Evolutionary conservation across 352 stramenopile genomes (phyloP), one percentile per base, ranked within the genome.

Genomic region (Globisporangium heterothallicum): DNA sequence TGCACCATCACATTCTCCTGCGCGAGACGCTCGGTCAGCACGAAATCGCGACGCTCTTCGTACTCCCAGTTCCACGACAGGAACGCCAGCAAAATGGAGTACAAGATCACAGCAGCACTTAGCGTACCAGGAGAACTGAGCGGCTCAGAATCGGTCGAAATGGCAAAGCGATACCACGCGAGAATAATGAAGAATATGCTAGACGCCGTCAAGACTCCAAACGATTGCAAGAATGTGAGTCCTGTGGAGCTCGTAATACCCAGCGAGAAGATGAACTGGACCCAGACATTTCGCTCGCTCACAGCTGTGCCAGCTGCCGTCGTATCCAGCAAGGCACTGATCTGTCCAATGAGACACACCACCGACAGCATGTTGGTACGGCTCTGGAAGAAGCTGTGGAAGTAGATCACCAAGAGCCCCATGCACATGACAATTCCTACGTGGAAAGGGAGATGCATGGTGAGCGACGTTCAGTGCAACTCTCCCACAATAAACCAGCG

Each of bases 61-160:
- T 92, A 92, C 64, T 93, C 83, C 80, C 80, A 93, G 59, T 92
- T 93, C 80, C 78, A 92, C 53, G 80, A 84, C 29, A 93, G 46
- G 35, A 92, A 92, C 14, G 64, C 72, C 10, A 93, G 74, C 43
- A 92, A 45, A 34, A 93, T 89, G 19, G 80, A 90, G 57, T 89
- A 89, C 13, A 90, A 53, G 21, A 90, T 59, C 5, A 86, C 77
- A 1, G 83, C 83, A 25, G 76, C 80, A 34, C 64, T 92, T 12
- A 88, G 65, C 14, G 80, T 93, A 6, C 80, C 79, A 0, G 76
- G 80, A 0, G 74, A 72, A 53, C 80, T 88, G 8, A 93, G 57
- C 6, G 65, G 52, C 26, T 86, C 72, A 2, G 49, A 43, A 10
- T 34, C 47, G 2, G 57, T 42, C 6, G 61, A 56, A 13, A 51